Evolutionary conservation across 441 rosid genomes (phyloP), one percentile per base, ranked within the genome.

Genomic region (Kokia cookei): DNA sequence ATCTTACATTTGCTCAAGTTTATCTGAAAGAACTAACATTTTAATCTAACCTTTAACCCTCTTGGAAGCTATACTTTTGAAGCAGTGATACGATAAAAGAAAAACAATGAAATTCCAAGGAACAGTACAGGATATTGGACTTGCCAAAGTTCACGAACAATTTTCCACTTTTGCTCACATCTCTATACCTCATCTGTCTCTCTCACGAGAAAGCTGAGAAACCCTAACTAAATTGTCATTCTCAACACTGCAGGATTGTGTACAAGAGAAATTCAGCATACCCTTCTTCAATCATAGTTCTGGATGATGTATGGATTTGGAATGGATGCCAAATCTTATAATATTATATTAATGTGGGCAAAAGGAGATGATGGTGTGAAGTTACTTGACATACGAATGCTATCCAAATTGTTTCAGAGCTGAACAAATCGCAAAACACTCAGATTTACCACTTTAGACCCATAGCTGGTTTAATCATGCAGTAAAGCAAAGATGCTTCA

Each of bases 211-310:
- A 54, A 63, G 47, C 57, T 24, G 73, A 70, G 86, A 81, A 57
- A 80, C 63, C 65, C 80, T 80, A 5, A 85, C 75, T 12, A 86
- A 69, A 72, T 61, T 82, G 53, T 80, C 87, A 68, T 84, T 81
- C 55, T 75, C 73, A 65, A 85, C 86, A 67, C 80, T 40, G 71
- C 85, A 82, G 2, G 88, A 84, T 17, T 58, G 57, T 79, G 79
- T 85, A 54, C 89, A 88, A 4, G 87, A 86, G 27, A 85, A 80
- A 47, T 22, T 54, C 19, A 76, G 54, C 58, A 75, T 4, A 35
- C 77, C 64, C 73, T 58, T 58, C 55, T 75, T 82, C 71, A 69
- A 66, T 4, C 6, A 32, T 32, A 4, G 37, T 32, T 32, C 4
- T 1, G 37, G 5, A 5, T 32, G 35, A 32, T 4, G 35, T 4